Conservation (phyloP, 768 basidiomycete genomes). For the Leucosporidium scottii region DNA sequence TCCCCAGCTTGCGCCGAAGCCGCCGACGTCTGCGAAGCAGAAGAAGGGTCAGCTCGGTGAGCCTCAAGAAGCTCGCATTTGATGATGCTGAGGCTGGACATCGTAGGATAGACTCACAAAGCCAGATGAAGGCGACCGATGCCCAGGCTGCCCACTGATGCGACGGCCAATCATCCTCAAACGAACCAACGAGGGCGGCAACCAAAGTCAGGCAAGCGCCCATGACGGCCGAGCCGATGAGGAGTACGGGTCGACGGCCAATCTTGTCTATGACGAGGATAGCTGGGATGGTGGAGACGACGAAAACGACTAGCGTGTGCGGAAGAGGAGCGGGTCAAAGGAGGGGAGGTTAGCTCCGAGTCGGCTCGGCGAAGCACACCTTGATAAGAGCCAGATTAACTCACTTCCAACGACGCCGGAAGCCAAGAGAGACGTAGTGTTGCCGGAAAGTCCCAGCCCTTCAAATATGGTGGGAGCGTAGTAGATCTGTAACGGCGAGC, state of each 20-base stretch:
- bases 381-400: too few relatives aligned
- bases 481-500: neutral
- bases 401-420: constrained; percentile 34
- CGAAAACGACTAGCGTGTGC: constrained; percentile 31
- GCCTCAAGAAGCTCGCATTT: too few relatives aligned
- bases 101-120: neutral
- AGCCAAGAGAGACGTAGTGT: constrained; percentile 29
- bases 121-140: neutral
- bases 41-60: too few relatives aligned
- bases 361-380: too few relatives aligned
- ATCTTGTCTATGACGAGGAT: constrained; percentile 26
- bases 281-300: constrained; percentile 30
- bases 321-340: too few relatives aligned
- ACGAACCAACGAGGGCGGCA: neutral
- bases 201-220: neutral
- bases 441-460: constrained; percentile 6
- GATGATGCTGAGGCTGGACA: too few relatives aligned
- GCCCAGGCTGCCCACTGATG: neutral
- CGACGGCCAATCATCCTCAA: neutral
- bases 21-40: neutral
- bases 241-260: constrained; percentile 25
- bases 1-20: neutral
- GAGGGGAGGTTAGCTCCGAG: too few relatives aligned
- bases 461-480: neutral
- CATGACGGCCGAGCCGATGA: constrained; percentile 26